Percentiles rank a stretch among this genome's conserved stretches.
Conservation (phyloP, 2,329 filamentous ascomycete genomes). For the Geosmithia putterillii region DNA sequence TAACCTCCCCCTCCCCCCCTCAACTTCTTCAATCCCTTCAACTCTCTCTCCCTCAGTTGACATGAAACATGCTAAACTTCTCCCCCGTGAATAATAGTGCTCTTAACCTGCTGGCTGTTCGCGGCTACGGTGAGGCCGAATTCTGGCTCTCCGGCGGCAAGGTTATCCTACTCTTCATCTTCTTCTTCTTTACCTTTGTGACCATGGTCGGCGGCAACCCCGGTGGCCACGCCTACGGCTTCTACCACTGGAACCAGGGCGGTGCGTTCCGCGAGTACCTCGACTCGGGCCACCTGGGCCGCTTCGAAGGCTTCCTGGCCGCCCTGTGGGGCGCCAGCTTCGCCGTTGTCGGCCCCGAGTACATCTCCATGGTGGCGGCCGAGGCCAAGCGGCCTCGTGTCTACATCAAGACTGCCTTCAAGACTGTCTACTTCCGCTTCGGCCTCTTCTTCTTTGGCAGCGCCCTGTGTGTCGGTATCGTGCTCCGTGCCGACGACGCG, state of each 20-base stretch:
- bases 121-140: constrained; percentile 29
- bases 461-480: constrained; percentile 18
- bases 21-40: background rate
- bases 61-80: constrained; percentile 1
- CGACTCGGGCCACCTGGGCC: constrained; percentile 45
- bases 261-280: constrained; percentile 39
- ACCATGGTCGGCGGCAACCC: constrained; percentile 48
- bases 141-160: constrained; percentile 36
- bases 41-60: background rate
- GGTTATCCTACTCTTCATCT: constrained; percentile 43
- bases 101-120: constrained; percentile 27
- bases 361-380: constrained; percentile 50
- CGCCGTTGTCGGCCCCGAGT: constrained; percentile 49
- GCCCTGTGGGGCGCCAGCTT: constrained; percentile 33
- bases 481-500: constrained; percentile 16
- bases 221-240: constrained; percentile 44
- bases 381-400: constrained; percentile 39
- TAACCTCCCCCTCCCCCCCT: background rate
- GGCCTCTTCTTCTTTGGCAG: constrained; percentile 16
- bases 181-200: constrained; percentile 47
- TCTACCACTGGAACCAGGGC: constrained; percentile 54
- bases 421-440: constrained; percentile 14
- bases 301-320: constrained; percentile 54
- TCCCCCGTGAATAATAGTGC: constrained; percentile 7
- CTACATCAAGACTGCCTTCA: constrained; percentile 34